phyloP scores from a whole-genome alignment of 768 basidiomycete species.

The Termitomyces sp. region DNA sequence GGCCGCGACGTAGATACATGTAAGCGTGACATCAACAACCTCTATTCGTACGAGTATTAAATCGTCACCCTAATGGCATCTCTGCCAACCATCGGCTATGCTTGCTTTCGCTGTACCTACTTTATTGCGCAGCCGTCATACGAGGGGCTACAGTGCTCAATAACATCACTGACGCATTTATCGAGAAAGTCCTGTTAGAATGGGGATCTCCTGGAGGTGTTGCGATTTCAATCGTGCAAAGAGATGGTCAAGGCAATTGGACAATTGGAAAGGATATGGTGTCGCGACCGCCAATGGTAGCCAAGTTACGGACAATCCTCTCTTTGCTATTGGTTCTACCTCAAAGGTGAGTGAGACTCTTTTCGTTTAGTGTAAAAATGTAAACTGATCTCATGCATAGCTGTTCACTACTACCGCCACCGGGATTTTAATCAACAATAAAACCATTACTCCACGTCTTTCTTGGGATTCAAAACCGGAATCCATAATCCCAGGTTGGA shows the following conservation, averaged over 20 bases:
- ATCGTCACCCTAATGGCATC: not conserved
- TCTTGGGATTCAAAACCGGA: conserved; percentile 22
- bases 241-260: conserved; percentile 18
- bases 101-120: not conserved
- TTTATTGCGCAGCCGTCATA: not conserved
- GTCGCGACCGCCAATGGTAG: conserved; percentile 18
- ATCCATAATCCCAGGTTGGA: conserved; percentile 20
- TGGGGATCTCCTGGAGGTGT: conserved; percentile 23
- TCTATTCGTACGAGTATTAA: not conserved
- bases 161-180: conserved; percentile 15
- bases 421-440: conserved; percentile 22
- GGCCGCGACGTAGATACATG: not conserved
- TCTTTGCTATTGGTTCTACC: conserved; percentile 25
- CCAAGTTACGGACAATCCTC: conserved; percentile 18
- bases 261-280: conserved; percentile 25
- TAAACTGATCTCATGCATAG: conserved; percentile 2
- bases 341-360: conserved; percentile 20
- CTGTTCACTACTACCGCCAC: conserved; percentile 20
- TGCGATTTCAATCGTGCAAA: conserved; percentile 22
- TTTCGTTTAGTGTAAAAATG: not conserved
- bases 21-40: not conserved
- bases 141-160: conserved; percentile 12
- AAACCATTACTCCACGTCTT: conserved; percentile 19
- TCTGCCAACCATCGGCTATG: not conserved
- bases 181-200: conserved; percentile 15